Percentiles rank a stretch among this genome's conserved stretches.
These are phyloP conservation scores for Jatropha multifida DNA, from an alignment of 441 rosid genomes.

Conservation along the genomic window DNA sequence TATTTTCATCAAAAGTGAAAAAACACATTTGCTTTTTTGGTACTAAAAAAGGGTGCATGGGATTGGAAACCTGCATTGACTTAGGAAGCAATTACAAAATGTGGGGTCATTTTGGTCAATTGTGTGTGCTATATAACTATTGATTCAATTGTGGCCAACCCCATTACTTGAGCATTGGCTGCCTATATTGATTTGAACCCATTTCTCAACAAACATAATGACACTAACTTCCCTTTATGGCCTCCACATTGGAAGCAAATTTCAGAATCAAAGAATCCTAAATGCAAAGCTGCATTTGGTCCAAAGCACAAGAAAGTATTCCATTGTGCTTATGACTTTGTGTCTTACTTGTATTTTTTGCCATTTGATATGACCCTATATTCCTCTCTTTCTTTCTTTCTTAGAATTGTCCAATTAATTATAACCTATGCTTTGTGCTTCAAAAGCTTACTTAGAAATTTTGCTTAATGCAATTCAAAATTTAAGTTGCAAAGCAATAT, in stretches of 20 bases:
- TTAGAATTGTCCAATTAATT: not conserved
- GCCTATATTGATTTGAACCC: constrained; percentile 13
- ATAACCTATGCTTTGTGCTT: not conserved
- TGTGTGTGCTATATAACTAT: not conserved
- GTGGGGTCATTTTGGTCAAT: not conserved
- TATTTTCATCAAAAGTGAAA: not conserved
- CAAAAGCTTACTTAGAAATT: not conserved
- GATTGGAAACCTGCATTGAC: constrained; percentile 30
- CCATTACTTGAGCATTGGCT: constrained; percentile 13
- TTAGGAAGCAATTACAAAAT: constrained; percentile 3
- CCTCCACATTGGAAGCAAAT: constrained; percentile 36
- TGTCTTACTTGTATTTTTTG: constrained; percentile 18
- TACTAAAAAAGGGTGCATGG: not conserved
- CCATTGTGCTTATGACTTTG: not conserved
- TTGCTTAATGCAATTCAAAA: not conserved
- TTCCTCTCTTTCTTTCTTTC: not conserved
- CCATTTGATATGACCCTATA: constrained; percentile 17
- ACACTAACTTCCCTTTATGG: constrained; percentile 33
- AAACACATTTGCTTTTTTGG: constrained; percentile 8
- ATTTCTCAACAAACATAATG: constrained; percentile 33
- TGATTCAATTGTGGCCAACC: constrained; percentile 28
- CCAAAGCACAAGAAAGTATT: constrained; percentile 32
- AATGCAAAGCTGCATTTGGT: constrained; percentile 28
- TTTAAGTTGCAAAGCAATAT: not conserved
- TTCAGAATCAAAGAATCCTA: constrained; percentile 31